A percentile compares a stretch with the other conserved stretches of the same genome.
These are phyloP conservation scores for Metschnikowia gelsemii DNA, from an alignment of 805 yeast species.

Conservation along the genomic window DNA sequence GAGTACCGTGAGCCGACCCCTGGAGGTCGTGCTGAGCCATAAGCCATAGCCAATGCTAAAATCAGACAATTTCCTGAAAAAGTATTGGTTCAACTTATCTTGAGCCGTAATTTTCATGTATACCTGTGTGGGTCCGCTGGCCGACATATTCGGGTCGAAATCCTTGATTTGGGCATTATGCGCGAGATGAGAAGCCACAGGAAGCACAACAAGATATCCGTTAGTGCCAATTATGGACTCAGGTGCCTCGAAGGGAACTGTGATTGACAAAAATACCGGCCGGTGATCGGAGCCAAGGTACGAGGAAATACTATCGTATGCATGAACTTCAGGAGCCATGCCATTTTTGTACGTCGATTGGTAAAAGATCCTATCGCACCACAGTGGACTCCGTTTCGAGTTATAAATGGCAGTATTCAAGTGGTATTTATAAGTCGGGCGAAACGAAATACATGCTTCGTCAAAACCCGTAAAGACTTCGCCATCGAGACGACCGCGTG, in stretches of 20 bases:
- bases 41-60: slow-evolving; percentile 33
- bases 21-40: slow-evolving; percentile 35
- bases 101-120: slow-evolving; percentile 36
- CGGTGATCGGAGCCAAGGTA: slow-evolving; percentile 71
- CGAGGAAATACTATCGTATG: slow-evolving; percentile 50
- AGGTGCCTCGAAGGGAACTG: slow-evolving; percentile 47
- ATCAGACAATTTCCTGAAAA: slow-evolving; percentile 31
- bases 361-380: slow-evolving; percentile 85
- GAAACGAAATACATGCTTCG: slow-evolving; percentile 64
- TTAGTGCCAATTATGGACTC: slow-evolving; percentile 17
- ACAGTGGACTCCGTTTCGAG: slow-evolving; percentile 68
- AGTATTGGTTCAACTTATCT: slow-evolving; percentile 28
- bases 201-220: slow-evolving; percentile 19
- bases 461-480: slow-evolving; percentile 59
- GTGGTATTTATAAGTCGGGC: slow-evolving; percentile 77
- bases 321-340: slow-evolving; percentile 28
- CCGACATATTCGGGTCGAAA: slow-evolving; percentile 15
- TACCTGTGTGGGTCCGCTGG: slow-evolving; percentile 42
- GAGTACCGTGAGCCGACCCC: slow-evolving; percentile 32
- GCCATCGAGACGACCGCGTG: slow-evolving; percentile 38
- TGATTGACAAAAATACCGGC: slow-evolving; percentile 62
- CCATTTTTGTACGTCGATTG: slow-evolving; percentile 39
- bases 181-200: slow-evolving; percentile 11
- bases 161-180: slow-evolving; percentile 8
- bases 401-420: slow-evolving; percentile 53